These are phyloP conservation scores for Fusarium neocosmosporiellum DNA, from an alignment of 2,329 filamentous ascomycete species.

Conservation along the genomic window DNA sequence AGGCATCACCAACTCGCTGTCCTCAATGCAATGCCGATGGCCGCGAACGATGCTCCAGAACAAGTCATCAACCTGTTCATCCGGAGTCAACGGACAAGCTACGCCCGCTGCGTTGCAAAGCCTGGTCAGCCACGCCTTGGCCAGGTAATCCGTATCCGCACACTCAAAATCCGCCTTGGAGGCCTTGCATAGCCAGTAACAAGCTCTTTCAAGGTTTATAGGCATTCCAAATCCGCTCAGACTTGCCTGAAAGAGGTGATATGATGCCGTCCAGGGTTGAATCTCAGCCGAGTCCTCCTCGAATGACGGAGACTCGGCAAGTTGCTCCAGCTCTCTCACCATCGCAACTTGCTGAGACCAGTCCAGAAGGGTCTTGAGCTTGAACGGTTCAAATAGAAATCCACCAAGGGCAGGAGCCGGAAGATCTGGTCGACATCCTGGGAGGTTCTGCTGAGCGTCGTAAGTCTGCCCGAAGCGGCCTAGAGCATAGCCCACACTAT, in stretches of 20 bases:
- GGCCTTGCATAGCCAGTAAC: neutral
- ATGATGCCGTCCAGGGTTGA: neutral
- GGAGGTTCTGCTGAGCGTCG: constrained; percentile 5
- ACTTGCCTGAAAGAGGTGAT: constrained; percentile 5
- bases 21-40: neutral
- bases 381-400: neutral
- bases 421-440: constrained; percentile 6
- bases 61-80: constrained; percentile 3
- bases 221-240: constrained; percentile 2
- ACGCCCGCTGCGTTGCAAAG: neutral
- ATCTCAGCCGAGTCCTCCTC: constrained; percentile 1
- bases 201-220: neutral
- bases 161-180: neutral
- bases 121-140: neutral
- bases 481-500: neutral
- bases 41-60: constrained; percentile 5
- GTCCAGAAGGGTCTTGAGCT: neutral
- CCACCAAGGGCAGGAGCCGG: neutral
- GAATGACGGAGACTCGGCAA: neutral
- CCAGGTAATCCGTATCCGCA: neutral
- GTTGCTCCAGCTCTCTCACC: constrained; percentile 1
- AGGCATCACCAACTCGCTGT: neutral
- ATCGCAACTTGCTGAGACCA: constrained; percentile 5
- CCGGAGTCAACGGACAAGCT: neutral
- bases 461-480: neutral